phyloP scores from a whole-genome alignment of 225 moss, liverwort and hornwort species.

The Pleurozium schreberi region DNA sequence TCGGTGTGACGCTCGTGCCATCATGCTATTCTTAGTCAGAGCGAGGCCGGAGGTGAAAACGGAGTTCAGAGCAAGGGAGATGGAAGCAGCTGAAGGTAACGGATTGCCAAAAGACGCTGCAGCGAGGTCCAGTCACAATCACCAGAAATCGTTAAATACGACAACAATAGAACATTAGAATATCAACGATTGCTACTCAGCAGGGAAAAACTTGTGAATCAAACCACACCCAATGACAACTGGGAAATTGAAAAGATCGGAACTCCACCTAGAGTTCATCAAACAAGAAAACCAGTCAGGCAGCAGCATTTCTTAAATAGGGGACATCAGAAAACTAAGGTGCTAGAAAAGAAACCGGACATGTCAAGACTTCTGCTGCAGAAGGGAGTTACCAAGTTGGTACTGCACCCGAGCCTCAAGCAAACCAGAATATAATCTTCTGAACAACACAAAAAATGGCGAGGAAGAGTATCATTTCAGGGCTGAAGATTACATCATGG shows the following conservation, averaged over 20 bases:
- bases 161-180: not conserved
- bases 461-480: not conserved
- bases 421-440: not conserved
- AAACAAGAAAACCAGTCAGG: not conserved
- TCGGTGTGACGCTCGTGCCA: slow-evolving; percentile 16
- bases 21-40: slow-evolving; percentile 8
- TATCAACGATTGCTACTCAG: not conserved
- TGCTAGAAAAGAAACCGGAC: not conserved
- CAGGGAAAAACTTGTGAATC: not conserved
- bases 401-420: not conserved
- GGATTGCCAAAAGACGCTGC: slow-evolving; percentile 25
- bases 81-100: slow-evolving; percentile 27
- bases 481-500: not conserved
- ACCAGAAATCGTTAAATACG: not conserved
- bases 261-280: not conserved
- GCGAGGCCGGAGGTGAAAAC: slow-evolving; percentile 25
- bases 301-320: not conserved
- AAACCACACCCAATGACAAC: not conserved
- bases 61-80: slow-evolving; percentile 54
- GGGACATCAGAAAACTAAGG: not conserved
- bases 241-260: not conserved
- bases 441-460: not conserved
- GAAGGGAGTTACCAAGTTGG: not conserved
- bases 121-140: not conserved
- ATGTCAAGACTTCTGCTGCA: not conserved